A percentile compares a stretch with the other conserved stretches of the same genome.
phyloP scores from a whole-genome alignment of 495 filamentous ascomycete genomes.

The Diplogelasinospora grovesii region DNA sequence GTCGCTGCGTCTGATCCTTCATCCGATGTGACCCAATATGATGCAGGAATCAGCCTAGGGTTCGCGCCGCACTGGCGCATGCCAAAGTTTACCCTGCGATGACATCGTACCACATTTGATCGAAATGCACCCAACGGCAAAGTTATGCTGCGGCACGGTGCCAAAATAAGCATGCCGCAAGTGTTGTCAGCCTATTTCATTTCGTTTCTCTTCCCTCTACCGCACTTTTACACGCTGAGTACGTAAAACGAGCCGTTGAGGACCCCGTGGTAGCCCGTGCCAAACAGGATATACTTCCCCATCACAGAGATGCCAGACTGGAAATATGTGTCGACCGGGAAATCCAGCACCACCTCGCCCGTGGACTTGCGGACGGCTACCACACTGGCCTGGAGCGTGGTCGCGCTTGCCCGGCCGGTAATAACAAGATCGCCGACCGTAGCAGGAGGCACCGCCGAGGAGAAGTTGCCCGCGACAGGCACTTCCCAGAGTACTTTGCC shows the following conservation, averaged over 20 bases:
- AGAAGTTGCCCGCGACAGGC: not conserved
- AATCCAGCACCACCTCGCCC: not conserved
- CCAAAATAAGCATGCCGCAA: too few relatives aligned
- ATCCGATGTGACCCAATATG: too few relatives aligned
- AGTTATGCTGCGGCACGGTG: too few relatives aligned
- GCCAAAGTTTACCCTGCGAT: too few relatives aligned
- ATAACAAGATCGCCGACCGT: slow-evolving; percentile 7
- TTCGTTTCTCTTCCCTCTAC: too few relatives aligned
- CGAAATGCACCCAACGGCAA: too few relatives aligned
- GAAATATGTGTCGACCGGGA: not conserved
- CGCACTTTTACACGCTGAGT: not conserved
- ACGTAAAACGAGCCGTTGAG: slow-evolving; percentile 5
- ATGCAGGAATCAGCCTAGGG: too few relatives aligned
- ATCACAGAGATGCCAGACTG: slow-evolving; percentile 2
- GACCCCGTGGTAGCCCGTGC: slow-evolving; percentile 6
- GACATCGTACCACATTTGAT: too few relatives aligned
- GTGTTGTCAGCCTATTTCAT: too few relatives aligned
- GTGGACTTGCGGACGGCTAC: slow-evolving; percentile 4
- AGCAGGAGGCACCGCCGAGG: slow-evolving; percentile 2
- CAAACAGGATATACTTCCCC: slow-evolving; percentile 5
- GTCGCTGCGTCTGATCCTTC: too few relatives aligned
- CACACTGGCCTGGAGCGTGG: not conserved
- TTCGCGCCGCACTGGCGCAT: too few relatives aligned
- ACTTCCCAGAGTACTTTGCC: slow-evolving; percentile 12
- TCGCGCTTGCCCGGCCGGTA: not conserved